Percentiles rank a stretch among this genome's conserved stretches.
Evolutionary conservation across 352 stramenopile species (phyloP).

Genomic region (Globisporangium irregulare): DNA sequence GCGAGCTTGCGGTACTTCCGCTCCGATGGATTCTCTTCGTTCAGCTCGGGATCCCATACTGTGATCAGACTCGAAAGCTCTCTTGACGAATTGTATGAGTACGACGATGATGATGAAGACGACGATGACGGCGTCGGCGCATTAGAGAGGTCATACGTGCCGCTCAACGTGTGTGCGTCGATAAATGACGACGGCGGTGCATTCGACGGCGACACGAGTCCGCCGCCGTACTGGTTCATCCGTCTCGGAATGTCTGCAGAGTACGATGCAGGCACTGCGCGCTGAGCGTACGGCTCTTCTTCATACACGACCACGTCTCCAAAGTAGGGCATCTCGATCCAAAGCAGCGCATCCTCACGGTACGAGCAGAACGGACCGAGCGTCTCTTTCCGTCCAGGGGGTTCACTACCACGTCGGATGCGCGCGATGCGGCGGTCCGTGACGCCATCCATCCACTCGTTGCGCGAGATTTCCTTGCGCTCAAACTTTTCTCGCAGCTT

Average conservation of each 20-base stretch:
- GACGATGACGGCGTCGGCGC: constrained; percentile 15
- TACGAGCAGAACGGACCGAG: constrained; percentile 80
- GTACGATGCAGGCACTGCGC: constrained; percentile 55
- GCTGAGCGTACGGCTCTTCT: constrained; percentile 87
- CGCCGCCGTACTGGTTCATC: constrained; percentile 34
- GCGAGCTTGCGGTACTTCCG: constrained; percentile 98
- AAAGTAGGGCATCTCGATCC: constrained; percentile 91
- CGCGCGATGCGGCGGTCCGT: constrained; percentile 82
- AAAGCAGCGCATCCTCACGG: constrained; percentile 75
- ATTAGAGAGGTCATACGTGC: constrained; percentile 38
- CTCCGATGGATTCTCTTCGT: constrained; percentile 92
- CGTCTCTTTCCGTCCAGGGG: constrained; percentile 60
- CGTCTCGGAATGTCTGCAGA: constrained; percentile 42
- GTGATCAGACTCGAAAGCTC: constrained; percentile 56
- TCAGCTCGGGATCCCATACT: constrained; percentile 84
- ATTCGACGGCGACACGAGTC: constrained; percentile 16
- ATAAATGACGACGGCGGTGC: constrained; percentile 24
- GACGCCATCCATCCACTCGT: constrained; percentile 92
- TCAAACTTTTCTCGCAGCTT: constrained; percentile 89
- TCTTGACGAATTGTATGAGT: constrained; percentile 29
- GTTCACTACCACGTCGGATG: constrained; percentile 78
- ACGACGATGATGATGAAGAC: neutral
- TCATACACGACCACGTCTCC: constrained; percentile 91
- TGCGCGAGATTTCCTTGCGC: constrained; percentile 78
- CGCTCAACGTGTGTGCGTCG: constrained; percentile 40